A percentile compares a stretch with the other conserved stretches of the same genome.
These are phyloP conservation scores for Ramichloridium luteum DNA, from an alignment of 2,329 filamentous ascomycete genomes.

Conservation along the genomic window DNA sequence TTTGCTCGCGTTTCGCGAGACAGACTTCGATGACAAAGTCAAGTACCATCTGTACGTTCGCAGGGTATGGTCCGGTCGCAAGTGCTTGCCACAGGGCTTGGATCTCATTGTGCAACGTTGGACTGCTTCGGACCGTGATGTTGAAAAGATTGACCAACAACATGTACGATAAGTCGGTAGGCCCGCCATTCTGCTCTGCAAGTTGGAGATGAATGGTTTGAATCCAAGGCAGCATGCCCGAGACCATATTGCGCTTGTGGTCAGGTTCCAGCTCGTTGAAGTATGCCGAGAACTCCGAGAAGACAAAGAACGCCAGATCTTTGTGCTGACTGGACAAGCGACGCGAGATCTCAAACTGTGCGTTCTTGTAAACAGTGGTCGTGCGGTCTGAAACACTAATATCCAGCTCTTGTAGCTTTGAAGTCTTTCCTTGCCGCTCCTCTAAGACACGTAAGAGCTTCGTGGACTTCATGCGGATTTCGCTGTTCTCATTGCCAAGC, in stretches of 20 bases:
- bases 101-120: conserved; percentile 84
- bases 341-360: conserved; percentile 93
- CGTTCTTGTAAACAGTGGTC: conserved; percentile 91
- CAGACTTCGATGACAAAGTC: conserved; percentile 95
- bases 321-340: conserved; percentile 77
- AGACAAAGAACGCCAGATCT: conserved; percentile 82
- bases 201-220: conserved; percentile 86
- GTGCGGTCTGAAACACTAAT: conserved; percentile 98
- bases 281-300: conserved; percentile 88
- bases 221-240: conserved; percentile 90
- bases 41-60: conserved; percentile 85
- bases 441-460: conserved; percentile 70
- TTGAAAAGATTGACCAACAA: conserved; percentile 89
- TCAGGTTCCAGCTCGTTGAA: conserved; percentile 78
- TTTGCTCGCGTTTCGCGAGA: conserved; percentile 86
- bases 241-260: conserved; percentile 85
- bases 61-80: conserved; percentile 80
- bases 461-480: conserved; percentile 79
- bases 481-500: conserved; percentile 79
- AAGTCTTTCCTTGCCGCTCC: conserved; percentile 62
- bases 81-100: conserved; percentile 95
- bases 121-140: conserved; percentile 86
- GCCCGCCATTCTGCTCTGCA: conserved; percentile 74
- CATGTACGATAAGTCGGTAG: conserved; percentile 86
- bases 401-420: conserved; percentile 91